These are phyloP conservation scores for Barnettozyma wickerhamii DNA, from an alignment of 805 yeast species.

Conservation along the genomic window DNA sequence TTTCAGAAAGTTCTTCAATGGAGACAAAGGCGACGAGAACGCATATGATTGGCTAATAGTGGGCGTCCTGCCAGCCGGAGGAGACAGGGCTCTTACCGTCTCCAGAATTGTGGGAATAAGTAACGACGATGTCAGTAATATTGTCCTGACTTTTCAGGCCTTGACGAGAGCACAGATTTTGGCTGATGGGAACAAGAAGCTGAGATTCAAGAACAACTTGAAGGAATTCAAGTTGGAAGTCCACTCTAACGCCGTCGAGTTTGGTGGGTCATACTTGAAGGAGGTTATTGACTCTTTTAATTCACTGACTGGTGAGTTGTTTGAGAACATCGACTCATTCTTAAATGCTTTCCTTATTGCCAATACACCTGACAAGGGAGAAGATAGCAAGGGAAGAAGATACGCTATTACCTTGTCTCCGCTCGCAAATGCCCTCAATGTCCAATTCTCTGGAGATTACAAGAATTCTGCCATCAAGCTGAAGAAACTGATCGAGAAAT, in stretches of 20 bases:
- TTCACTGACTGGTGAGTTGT: conserved; percentile 7
- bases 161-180: conserved; percentile 38
- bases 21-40: conserved; percentile 16
- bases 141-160: conserved; percentile 47
- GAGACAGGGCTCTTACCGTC: conserved; percentile 33
- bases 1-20: conserved; percentile 20
- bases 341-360: conserved; percentile 32
- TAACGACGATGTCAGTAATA: conserved; percentile 33
- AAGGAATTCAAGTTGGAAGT: conserved; percentile 13
- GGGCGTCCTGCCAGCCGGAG: conserved; percentile 22
- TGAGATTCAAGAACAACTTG: conserved; percentile 7
- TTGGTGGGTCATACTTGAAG: conserved; percentile 9
- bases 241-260: conserved; percentile 17
- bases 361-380: conserved; percentile 21
- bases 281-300: conserved; percentile 14
- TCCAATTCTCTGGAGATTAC: conserved; percentile 50
- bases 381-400: conserved; percentile 14
- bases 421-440: conserved; percentile 50
- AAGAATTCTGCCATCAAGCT: conserved; percentile 39
- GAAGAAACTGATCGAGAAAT: conserved; percentile 32
- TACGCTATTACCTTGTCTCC: conserved; percentile 51
- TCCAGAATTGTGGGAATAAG: conserved; percentile 42
- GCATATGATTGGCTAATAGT: conserved; percentile 25
- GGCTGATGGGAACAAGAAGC: conserved; percentile 4
- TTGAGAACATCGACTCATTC: conserved; percentile 31